Evolutionary conservation across 371 early-diverging fungal species (phyloP).

Genomic region (Vairimorpha necatrix): DNA sequence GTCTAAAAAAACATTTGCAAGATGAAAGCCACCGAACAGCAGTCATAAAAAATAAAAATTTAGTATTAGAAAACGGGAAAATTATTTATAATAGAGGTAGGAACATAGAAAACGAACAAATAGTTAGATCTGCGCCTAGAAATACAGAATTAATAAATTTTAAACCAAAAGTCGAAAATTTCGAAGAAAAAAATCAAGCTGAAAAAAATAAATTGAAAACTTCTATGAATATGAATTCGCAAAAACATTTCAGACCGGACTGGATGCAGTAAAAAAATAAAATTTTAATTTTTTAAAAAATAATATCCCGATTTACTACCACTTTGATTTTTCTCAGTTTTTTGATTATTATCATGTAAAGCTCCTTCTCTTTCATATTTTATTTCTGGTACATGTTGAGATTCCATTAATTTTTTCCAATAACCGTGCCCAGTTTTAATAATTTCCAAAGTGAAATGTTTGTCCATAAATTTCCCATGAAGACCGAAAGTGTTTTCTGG

Average conservation of each 20-base stretch:
- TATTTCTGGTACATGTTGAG: conserved; percentile 10
- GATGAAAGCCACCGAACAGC: conserved; percentile 29
- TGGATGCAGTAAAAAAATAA: conserved; percentile 38
- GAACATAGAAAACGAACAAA: not conserved
- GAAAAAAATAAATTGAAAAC: conserved; percentile 37
- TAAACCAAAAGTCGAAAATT: not conserved
- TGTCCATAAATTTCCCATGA: conserved; percentile 77
- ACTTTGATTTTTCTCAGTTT: not conserved
- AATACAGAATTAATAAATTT: not conserved
- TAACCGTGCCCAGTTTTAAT: conserved; percentile 83
- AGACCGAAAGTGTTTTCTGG: conserved; percentile 94
- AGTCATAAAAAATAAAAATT: not conserved
- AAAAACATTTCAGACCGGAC: conserved; percentile 37
- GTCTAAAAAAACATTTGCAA: conserved; percentile 21
- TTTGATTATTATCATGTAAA: not conserved
- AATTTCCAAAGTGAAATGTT: conserved; percentile 76
- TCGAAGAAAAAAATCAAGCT: not conserved
- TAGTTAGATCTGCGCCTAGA: not conserved
- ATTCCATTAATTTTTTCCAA: conserved; percentile 67
- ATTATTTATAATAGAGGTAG: not conserved
- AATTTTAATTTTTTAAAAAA: not conserved
- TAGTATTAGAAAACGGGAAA: conserved; percentile 36
- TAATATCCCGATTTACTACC: not conserved
- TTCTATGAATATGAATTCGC: conserved; percentile 32
- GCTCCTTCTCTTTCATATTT: not conserved